Evolutionary conservation across 192 early-diverging fungal species (phyloP).

Genomic region (Pilobolus umbonatus): DNA sequence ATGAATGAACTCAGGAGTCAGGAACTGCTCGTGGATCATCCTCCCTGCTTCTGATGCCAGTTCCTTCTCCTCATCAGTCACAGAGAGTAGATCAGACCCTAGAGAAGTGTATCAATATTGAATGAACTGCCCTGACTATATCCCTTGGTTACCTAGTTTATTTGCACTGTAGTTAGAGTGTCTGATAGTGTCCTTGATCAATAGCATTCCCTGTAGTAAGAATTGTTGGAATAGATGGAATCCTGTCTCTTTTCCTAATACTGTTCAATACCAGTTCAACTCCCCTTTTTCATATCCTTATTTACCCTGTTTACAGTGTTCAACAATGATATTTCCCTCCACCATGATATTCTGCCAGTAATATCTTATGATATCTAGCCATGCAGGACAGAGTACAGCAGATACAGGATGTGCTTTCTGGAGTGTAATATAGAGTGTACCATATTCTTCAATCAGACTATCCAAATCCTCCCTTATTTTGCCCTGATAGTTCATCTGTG

Average conservation of each 20-base stretch:
- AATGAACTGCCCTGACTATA: neutral
- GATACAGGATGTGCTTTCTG: conserved; percentile 60
- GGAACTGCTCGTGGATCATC: conserved; percentile 56
- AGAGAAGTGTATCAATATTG: conserved; percentile 5
- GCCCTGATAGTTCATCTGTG: conserved; percentile 16
- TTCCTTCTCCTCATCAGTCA: conserved; percentile 45
- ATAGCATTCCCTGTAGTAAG: conserved; percentile 68
- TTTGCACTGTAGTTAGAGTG: conserved; percentile 43
- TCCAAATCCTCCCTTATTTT: conserved; percentile 2
- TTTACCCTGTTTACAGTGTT: conserved; percentile 8
- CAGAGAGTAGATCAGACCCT: neutral
- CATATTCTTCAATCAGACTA: conserved; percentile 45
- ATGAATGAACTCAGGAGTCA: conserved; percentile 66
- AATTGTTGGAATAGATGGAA: conserved; percentile 47
- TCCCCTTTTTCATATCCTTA: neutral
- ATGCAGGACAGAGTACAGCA: conserved; percentile 57
- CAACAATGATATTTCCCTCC: conserved; percentile 13
- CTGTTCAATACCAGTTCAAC: neutral
- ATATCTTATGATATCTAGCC: conserved; percentile 60
- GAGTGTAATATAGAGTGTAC: conserved; percentile 75
- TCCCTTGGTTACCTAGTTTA: conserved; percentile 28
- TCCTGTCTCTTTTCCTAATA: conserved; percentile 14
- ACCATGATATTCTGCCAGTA: conserved; percentile 57
- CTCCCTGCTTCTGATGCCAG: conserved; percentile 44
- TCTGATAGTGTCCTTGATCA: conserved; percentile 64